These are phyloP conservation scores for Debaryomyces maramus DNA, from an alignment of 805 yeast species.

Conservation along the genomic window DNA sequence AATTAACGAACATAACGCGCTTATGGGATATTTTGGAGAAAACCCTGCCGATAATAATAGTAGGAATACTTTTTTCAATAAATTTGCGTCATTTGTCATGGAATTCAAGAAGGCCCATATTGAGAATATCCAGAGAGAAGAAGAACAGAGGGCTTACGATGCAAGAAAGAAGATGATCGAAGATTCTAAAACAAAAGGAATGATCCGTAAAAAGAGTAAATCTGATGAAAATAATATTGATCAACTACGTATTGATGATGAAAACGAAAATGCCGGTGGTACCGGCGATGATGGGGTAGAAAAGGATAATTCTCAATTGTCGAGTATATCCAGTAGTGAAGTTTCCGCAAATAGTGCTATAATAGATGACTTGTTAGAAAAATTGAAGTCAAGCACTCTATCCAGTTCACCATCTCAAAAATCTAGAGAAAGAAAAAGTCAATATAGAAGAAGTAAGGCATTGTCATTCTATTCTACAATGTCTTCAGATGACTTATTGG, in stretches of 20 bases:
- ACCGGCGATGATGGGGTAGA: conserved; percentile 3
- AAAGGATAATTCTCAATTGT: too few species aligned
- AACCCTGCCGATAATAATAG: conserved; percentile 69
- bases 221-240: neutral
- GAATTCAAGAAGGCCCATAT: conserved; percentile 79
- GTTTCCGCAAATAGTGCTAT: conserved; percentile 26
- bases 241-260: neutral
- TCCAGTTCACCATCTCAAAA: conserved; percentile 12
- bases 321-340: too few species aligned
- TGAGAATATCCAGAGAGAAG: conserved; percentile 80
- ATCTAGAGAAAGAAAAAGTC: conserved; percentile 17
- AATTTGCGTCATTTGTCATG: conserved; percentile 73
- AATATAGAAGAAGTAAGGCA: conserved; percentile 30
- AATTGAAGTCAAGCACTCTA: conserved; percentile 31
- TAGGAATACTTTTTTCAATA: conserved; percentile 68
- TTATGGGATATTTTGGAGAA: conserved; percentile 91
- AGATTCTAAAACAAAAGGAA: conserved; percentile 13
- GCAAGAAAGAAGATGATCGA: conserved; percentile 36
- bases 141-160: conserved; percentile 57
- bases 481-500: conserved; percentile 23
- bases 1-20: conserved; percentile 59
- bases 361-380: conserved; percentile 33
- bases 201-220: too few species aligned
- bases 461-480: conserved; percentile 33
- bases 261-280: neutral